phyloP scores from a whole-genome alignment of 192 early-diverging fungal genomes.

The Umbelopsis sp. region DNA sequence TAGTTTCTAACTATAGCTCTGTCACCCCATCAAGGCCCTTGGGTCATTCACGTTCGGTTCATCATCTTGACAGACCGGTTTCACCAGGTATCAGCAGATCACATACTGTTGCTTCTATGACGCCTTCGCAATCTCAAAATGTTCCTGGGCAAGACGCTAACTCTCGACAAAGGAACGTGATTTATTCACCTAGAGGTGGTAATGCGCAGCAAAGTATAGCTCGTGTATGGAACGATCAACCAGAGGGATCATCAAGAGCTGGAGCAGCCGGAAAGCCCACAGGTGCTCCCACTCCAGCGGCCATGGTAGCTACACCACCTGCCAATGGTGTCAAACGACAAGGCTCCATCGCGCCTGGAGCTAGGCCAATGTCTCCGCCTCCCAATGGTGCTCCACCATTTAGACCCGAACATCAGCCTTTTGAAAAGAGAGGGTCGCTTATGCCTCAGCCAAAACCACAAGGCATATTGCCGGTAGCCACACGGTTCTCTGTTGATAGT shows the following conservation, averaged over 20 bases:
- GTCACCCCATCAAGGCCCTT: background rate
- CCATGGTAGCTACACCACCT: background rate
- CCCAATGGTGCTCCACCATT: background rate
- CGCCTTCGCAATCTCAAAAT: conserved; percentile 1
- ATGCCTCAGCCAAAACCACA: conserved; percentile 21
- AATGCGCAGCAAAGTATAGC: conserved; percentile 5
- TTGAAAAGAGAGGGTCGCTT: conserved; percentile 18
- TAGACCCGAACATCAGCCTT: conserved; percentile 10
- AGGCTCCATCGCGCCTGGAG: background rate
- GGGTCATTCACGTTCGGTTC: conserved; percentile 1
- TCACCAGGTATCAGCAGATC: background rate
- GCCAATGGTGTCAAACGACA: conserved; percentile 7
- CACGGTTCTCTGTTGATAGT: conserved; percentile 23
- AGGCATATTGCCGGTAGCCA: conserved; percentile 20
- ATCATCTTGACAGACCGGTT: background rate
- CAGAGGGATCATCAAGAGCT: background rate
- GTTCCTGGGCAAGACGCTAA: conserved; percentile 8
- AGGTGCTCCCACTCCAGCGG: background rate
- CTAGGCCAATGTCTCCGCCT: background rate
- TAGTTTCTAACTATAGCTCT: conserved; percentile 11
- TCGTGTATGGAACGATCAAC: background rate
- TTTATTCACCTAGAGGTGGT: conserved; percentile 4
- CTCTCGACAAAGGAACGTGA: background rate
- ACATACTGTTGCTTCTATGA: background rate
- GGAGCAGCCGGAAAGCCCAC: background rate